Evolutionary conservation across 495 filamentous ascomycete genomes (phyloP).

Genomic region (Hypoxylon subgilvum): DNA sequence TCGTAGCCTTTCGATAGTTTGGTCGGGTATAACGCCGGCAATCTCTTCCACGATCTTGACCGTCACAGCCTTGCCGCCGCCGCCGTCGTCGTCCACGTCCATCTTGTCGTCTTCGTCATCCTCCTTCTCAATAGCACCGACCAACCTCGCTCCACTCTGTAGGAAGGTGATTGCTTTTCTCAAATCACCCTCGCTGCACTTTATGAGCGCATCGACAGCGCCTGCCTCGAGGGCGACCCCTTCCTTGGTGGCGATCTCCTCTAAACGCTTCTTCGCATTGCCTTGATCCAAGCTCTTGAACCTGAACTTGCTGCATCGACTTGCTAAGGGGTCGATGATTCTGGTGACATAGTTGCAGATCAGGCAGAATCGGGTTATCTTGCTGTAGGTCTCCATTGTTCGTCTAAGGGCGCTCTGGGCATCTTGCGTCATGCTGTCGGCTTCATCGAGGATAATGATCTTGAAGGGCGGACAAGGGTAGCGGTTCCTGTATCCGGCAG

Average conservation of each 20-base stretch:
- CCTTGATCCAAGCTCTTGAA: conserved; percentile 93
- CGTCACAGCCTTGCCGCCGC: conserved; percentile 65
- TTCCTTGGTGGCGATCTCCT: conserved; percentile 81
- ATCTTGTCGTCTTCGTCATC: conserved; percentile 57
- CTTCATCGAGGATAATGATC: conserved; percentile 97
- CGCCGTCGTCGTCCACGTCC: conserved; percentile 62
- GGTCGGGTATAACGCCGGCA: conserved; percentile 86
- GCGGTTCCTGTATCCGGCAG: conserved; percentile 66
- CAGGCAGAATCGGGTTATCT: conserved; percentile 95
- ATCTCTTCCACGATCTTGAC: conserved; percentile 88
- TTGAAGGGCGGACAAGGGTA: conserved; percentile 98
- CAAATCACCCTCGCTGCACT: conserved; percentile 90
- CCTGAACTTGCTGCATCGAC: conserved; percentile 92
- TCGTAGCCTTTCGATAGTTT: conserved; percentile 70
- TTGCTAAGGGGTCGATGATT: conserved; percentile 95
- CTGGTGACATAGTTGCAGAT: conserved; percentile 98
- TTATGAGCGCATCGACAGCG: conserved; percentile 80
- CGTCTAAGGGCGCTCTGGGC: conserved; percentile 89
- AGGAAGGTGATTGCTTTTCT: conserved; percentile 95
- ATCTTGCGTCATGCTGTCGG: conserved; percentile 98
- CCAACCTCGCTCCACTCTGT: conserved; percentile 85
- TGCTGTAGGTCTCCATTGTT: conserved; percentile 97
- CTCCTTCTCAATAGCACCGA: conserved; percentile 61
- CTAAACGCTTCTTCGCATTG: conserved; percentile 74
- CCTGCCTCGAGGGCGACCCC: conserved; percentile 75